Conservation (phyloP, 768 basidiomycete species). For the Serendipita sp. region DNA sequence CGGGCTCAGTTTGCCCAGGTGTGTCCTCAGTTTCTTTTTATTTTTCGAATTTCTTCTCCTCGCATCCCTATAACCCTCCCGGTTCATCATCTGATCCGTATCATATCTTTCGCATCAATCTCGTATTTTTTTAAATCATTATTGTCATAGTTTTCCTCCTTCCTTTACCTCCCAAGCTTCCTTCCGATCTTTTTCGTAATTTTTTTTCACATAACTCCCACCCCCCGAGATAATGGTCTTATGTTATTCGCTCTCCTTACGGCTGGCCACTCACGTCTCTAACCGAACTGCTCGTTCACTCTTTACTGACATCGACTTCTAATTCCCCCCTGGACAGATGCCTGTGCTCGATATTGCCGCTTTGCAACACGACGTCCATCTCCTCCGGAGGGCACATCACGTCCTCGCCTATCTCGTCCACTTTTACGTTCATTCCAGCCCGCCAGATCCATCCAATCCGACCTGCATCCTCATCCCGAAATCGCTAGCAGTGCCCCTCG, state of each 20-base stretch:
- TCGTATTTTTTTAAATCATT: too few relatives aligned
- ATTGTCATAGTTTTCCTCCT: neutral
- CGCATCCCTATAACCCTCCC: too few relatives aligned
- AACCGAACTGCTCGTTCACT: too few relatives aligned
- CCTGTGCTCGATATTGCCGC: neutral
- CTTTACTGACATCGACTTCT: neutral
- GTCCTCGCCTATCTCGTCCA: constrained; percentile 81
- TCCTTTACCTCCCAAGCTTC: neutral
- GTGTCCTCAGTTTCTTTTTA: neutral
- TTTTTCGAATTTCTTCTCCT: too few relatives aligned
- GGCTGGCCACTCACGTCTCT: too few relatives aligned
- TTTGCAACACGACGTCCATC: constrained; percentile 10
- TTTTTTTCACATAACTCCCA: neutral
- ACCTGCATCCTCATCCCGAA: constrained; percentile 44
- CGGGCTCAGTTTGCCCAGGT: neutral
- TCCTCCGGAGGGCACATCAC: constrained; percentile 71
- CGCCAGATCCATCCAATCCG: constrained; percentile 22
- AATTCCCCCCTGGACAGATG: neutral
- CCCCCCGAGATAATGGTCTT: neutral
- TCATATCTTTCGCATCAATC: too few relatives aligned
- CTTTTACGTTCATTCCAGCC: constrained; percentile 77
- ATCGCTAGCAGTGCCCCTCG: constrained; percentile 55
- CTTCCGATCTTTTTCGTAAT: neutral
- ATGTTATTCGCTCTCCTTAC: too few relatives aligned
- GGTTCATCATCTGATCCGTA: too few relatives aligned